Evolutionary conservation across 192 early-diverging fungal genomes (phyloP).

Genomic region (Coemansia reversa): DNA sequence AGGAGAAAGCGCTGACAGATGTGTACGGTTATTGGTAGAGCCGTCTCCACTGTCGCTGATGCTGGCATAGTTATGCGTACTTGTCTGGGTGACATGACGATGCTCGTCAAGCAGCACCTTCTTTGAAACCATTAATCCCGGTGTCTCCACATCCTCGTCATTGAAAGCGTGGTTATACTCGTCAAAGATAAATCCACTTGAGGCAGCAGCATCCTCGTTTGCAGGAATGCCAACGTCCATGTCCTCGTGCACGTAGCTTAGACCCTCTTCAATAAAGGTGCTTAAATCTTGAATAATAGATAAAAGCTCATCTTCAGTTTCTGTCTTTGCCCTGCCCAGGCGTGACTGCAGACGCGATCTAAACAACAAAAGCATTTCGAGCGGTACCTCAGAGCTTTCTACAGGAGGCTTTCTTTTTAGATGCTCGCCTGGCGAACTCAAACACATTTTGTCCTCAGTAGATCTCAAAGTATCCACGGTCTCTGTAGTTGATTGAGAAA

Average conservation of each 20-base stretch:
- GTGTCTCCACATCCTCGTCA: constrained; percentile 10
- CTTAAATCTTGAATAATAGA: constrained; percentile 37
- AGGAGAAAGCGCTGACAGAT: neutral
- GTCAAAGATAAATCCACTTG: neutral
- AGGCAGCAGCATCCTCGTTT: neutral
- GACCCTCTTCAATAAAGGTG: constrained; percentile 47
- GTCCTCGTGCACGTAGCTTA: constrained; percentile 47
- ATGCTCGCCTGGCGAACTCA: neutral
- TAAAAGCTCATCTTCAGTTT: constrained; percentile 45
- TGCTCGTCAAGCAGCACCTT: constrained; percentile 7
- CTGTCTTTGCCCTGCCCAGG: constrained; percentile 28
- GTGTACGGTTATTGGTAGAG: neutral
- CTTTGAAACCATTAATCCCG: constrained; percentile 12
- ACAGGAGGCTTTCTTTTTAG: neutral
- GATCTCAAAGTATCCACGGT: too few relatives aligned
- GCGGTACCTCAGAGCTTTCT: too few relatives aligned
- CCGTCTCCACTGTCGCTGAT: neutral
- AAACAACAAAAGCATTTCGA: constrained; percentile 20
- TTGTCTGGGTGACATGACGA: neutral
- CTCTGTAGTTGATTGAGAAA: neutral
- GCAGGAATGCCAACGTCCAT: neutral
- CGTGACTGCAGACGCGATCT: constrained; percentile 23
- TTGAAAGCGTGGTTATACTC: constrained; percentile 11
- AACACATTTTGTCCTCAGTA: neutral
- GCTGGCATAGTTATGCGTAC: neutral